Base-by-base conservation (phyloP, 2,329 filamentous ascomycete genomes). In the Aureobasidium sp. region DNA sequence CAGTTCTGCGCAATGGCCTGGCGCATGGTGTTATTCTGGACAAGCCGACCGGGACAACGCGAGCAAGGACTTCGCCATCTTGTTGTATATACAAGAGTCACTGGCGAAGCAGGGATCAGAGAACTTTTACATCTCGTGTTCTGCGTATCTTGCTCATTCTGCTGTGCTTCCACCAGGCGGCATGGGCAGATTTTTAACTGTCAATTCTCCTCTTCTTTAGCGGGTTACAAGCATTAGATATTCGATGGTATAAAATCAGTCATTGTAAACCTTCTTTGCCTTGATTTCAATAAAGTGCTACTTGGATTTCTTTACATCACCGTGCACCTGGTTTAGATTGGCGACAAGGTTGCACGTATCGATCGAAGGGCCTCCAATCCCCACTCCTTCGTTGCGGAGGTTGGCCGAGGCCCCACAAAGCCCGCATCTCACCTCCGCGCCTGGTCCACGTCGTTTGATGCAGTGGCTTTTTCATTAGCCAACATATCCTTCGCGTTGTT, bases 171-270 rank as follows among this genome's bases (percentile, higher is more conserved):
- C 17, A 32, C 51, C 51, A 41, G 51, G 20, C 41, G 51, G 37
- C 52, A 24, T 48, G 46, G 26, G 46, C 46, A 7, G 8, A 17
- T 48, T 20, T 52, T 12, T 36, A n/a, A 51, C 47, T 51, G 47
- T 27, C 29, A 29, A 29, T 17, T 13, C 26, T 43, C 51, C 20
- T 57, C 43, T 59, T 12, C 20, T 59, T 48, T 37, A 59, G 55
- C 55, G 55, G 34, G 55, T 39, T 13, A 24, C 9, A 20, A 57
- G 53, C 53, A 57, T 57, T 57, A 57, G 53, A 57, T 46, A 57
- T n/a, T 46, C 39, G 29, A 24, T 26, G 32, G 37, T 43, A 41
- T 41, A 41, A 32, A 43, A 41, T 41, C 24, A 32, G 36, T 46
- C 26, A 44, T 29, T 55, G 37, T 43, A 13, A 20, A 55, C 13